These are phyloP conservation scores for Aureobasidium melanogenum DNA, from an alignment of 2,329 filamentous ascomycete genomes.

Conservation along the genomic window DNA sequence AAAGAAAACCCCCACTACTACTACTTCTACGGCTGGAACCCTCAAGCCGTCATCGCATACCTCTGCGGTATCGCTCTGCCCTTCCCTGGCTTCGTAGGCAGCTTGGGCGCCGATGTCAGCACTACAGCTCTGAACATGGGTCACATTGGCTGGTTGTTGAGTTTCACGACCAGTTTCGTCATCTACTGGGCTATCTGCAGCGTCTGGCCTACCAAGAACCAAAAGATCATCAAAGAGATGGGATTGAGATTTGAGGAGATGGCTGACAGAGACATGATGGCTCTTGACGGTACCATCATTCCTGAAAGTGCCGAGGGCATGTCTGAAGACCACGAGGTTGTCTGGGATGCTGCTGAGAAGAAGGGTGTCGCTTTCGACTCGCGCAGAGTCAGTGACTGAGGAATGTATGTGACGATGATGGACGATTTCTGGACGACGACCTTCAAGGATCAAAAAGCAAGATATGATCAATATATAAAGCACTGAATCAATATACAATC, in stretches of 20 bases:
- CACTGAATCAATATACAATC: no score
- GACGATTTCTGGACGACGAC: no score
- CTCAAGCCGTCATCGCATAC: slow-evolving; percentile 48
- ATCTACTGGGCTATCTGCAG: slow-evolving; percentile 41
- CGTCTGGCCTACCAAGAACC: slow-evolving; percentile 31
- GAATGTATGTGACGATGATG: no score
- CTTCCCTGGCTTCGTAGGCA: slow-evolving; percentile 45
- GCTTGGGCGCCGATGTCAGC: slow-evolving; percentile 30
- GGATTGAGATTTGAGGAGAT: slow-evolving; percentile 23
- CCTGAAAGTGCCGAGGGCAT: slow-evolving; percentile 8
- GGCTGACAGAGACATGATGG: slow-evolving; percentile 15
- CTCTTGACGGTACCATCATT: slow-evolving; percentile 16
- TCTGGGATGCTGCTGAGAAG: slow-evolving; percentile 6
- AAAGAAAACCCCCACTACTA: slow-evolving; percentile 40
- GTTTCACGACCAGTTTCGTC: slow-evolving; percentile 47
- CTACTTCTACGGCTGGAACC: slow-evolving; percentile 47
- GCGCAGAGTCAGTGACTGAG: background rate
- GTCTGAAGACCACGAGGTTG: background rate
- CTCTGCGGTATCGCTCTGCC: slow-evolving; percentile 48
- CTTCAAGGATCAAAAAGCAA: no score
- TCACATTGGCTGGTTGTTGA: slow-evolving; percentile 55
- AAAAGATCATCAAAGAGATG: slow-evolving; percentile 27
- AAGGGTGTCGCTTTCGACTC: slow-evolving; percentile 5
- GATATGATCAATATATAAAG: no score
- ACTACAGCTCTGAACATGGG: slow-evolving; percentile 30